These are phyloP conservation scores for Cyberlindnera amylophila DNA, from an alignment of 805 yeast species.

Conservation along the genomic window DNA sequence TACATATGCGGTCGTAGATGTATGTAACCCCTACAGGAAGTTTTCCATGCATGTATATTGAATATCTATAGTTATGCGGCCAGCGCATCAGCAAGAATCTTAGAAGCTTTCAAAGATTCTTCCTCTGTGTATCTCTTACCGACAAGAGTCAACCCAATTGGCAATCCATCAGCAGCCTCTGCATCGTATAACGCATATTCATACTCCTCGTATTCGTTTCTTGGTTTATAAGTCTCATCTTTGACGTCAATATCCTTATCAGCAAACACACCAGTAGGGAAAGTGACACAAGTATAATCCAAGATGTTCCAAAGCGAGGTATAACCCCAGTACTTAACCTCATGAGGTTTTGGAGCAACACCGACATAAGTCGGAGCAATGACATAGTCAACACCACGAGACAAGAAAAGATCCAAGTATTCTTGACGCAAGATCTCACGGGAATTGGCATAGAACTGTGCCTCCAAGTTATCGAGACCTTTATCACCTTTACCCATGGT, in stretches of 20 bases:
- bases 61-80: background rate
- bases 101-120: slow-evolving; percentile 41
- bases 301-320: slow-evolving; percentile 69
- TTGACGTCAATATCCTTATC: slow-evolving; percentile 46
- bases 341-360: slow-evolving; percentile 65
- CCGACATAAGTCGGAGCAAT: slow-evolving; percentile 66
- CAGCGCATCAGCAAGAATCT: slow-evolving; percentile 29
- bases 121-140: slow-evolving; percentile 52
- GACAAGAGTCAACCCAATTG: slow-evolving; percentile 46
- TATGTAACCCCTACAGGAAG: too few relatives aligned
- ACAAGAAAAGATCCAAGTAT: slow-evolving; percentile 49
- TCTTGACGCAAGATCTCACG: slow-evolving; percentile 59
- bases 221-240: slow-evolving; percentile 28
- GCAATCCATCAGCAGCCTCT: slow-evolving; percentile 50
- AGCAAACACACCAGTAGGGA: slow-evolving; percentile 43
- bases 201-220: slow-evolving; percentile 32
- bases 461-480: slow-evolving; percentile 43
- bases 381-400: slow-evolving; percentile 59
- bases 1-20: too few relatives aligned
- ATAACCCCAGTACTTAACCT: slow-evolving; percentile 75
- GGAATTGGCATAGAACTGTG: slow-evolving; percentile 48
- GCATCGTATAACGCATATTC: slow-evolving; percentile 32
- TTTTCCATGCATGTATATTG: too few relatives aligned
- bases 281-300: slow-evolving; percentile 63
- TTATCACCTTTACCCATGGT: slow-evolving; percentile 56